These are phyloP conservation scores for Rhododendron vialii DNA, from an alignment of 148 eudicot species.

Conservation along the genomic window DNA sequence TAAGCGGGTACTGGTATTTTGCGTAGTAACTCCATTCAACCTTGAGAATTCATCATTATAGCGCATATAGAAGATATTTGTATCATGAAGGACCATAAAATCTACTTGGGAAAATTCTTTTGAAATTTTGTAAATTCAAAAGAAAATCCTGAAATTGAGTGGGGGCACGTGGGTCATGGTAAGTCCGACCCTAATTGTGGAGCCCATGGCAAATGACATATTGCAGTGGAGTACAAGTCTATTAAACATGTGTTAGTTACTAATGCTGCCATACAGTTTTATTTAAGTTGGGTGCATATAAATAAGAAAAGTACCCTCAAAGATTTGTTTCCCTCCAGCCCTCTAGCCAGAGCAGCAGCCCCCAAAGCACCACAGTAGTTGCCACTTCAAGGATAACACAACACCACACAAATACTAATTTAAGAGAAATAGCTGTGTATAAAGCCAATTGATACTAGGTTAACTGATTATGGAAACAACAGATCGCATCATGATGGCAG, in stretches of 20 bases:
- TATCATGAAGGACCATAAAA: not conserved
- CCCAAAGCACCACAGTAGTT: conserved; percentile 95
- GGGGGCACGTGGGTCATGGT: not conserved
- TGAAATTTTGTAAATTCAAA: not conserved
- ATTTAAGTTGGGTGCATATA: not conserved
- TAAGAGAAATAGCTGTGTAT: not conserved
- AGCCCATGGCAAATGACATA: not conserved
- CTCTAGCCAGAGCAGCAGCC: conserved; percentile 80
- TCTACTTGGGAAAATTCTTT: not conserved
- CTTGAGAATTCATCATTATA: not conserved
- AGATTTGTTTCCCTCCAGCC: conserved; percentile 84
- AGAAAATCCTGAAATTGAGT: not conserved
- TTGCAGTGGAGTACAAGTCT: not conserved
- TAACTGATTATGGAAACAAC: not conserved
- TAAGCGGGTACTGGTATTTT: not conserved
- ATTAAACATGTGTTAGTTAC: not conserved
- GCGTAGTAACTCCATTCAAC: not conserved
- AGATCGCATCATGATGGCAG: not conserved
- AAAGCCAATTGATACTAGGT: not conserved
- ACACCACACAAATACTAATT: not conserved
- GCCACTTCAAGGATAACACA: conserved; percentile 49
- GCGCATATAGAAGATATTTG: not conserved
- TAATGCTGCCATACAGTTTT: not conserved
- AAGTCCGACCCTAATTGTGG: not conserved
- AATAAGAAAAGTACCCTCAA: conserved; percentile 54